These are phyloP conservation scores for Yarrowia sp. DNA, from an alignment of 805 yeast genomes.

Conservation along the genomic window DNA sequence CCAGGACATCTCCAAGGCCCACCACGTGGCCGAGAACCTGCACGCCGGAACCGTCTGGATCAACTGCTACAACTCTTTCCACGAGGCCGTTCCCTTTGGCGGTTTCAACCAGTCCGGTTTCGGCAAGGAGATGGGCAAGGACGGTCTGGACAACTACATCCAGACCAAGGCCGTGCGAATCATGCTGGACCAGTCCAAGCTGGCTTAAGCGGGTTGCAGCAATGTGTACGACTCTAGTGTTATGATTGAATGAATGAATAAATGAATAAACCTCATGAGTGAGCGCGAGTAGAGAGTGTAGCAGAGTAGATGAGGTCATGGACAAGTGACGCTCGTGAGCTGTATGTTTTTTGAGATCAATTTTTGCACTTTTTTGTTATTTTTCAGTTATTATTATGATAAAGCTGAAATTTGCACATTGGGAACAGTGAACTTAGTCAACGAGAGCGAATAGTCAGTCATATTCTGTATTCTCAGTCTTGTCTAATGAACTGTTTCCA, in stretches of 20 bases:
- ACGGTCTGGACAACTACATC: conserved; percentile 73
- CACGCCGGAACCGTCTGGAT: conserved; percentile 75
- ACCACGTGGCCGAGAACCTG: conserved; percentile 63
- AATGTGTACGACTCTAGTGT: conserved; percentile 13
- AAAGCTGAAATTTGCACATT: no score
- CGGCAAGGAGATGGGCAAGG: conserved; percentile 81
- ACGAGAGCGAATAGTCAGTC: no score
- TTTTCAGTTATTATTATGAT: no score
- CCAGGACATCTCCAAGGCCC: conserved; percentile 68
- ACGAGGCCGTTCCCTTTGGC: conserved; percentile 75
- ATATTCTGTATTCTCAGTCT: no score
- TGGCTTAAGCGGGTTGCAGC: not conserved
- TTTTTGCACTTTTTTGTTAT: no score
- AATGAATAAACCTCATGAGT: not conserved
- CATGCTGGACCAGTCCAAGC: conserved; percentile 39
- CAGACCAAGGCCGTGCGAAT: conserved; percentile 80
- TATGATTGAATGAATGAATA: conserved; percentile 29
- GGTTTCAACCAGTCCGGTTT: conserved; percentile 81
- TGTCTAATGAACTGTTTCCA: no score
- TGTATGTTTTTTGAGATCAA: no score
- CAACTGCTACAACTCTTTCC: conserved; percentile 71
- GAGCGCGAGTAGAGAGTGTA: no score
- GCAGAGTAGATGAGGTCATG: no score
- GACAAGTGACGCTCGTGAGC: no score
- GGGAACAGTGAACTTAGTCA: no score